Evolutionary conservation across 495 filamentous ascomycete genomes (phyloP), one percentile per base, ranked within the genome.

Genomic region (Hypomontagnella submonticulosa): DNA sequence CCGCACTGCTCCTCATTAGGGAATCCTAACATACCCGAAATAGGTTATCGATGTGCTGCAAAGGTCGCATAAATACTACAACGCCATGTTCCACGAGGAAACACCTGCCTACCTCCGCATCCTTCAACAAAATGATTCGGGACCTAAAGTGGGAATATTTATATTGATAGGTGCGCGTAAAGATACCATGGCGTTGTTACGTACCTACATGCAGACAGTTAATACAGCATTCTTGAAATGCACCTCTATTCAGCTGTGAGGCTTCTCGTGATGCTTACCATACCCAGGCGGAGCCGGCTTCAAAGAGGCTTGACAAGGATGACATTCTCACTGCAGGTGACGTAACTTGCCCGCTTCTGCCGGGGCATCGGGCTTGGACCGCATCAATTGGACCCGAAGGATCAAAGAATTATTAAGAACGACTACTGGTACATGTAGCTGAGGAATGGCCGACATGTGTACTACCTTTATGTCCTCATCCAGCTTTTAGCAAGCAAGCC

Each of bases 1-100:
- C 53, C 61, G 61, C 61, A 64, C 40, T 30, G 40, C 53, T 58
- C 53, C 53, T 64, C 53, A 20, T 40, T 12, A 43, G 6, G 40
- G 10, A 56, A 44, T 41, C 41, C 41, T 30, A 32, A 46, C 27
- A 10, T 11, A 16, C 2, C 1, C 44, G 18, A 48, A 13, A 27
- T 27, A 6, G 23, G 23, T 27, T 27, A 27, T 27, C 6, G 23
- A 27, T n/a, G 40, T 30, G 12, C 30, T n/a, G 13, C 41, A n/a
- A 38, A 48, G 9, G 30, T 42, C 32, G 33, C n/a, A 44, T 34
- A 36, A 51, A 61, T 61, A 37, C 37, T 37, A 57, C 52, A 12
- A 41, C 30, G 20, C 40, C 42, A 38, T 51, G 42, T 40, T 64
- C 41, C 20, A 13, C 43, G 42, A 37, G 36, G 37, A 32, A n/a